These are phyloP conservation scores for Aspergillus sp. DNA, from an alignment of 2,329 filamentous ascomycete species.

Conservation along the genomic window DNA sequence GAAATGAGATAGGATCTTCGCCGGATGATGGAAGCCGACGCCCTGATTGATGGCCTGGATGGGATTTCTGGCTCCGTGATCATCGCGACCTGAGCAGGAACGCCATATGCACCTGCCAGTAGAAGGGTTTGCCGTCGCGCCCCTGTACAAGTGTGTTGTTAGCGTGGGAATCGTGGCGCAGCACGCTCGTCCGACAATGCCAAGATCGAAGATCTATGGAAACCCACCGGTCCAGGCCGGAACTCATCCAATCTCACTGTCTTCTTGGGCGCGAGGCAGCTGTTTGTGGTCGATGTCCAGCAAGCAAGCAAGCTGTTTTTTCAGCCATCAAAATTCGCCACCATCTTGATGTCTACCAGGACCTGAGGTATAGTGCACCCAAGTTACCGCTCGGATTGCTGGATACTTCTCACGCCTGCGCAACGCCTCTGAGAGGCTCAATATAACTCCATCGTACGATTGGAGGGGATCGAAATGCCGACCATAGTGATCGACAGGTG, in stretches of 20 bases:
- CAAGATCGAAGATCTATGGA: constrained; percentile 2
- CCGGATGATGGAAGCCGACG: background rate
- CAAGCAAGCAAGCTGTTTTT: too few relatives aligned
- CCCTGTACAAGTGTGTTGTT: background rate
- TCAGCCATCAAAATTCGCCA: too few relatives aligned
- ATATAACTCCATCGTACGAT: background rate
- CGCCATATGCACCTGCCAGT: background rate
- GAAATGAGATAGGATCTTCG: background rate
- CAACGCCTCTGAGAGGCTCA: too few relatives aligned
- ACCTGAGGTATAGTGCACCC: too few relatives aligned
- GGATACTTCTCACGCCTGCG: background rate
- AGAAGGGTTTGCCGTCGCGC: background rate
- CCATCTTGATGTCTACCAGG: too few relatives aligned
- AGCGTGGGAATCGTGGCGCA: constrained; percentile 7
- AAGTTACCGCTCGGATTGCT: background rate
- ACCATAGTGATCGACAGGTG: background rate
- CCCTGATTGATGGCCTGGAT: background rate
- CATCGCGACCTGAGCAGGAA: background rate
- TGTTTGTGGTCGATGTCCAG: too few relatives aligned
- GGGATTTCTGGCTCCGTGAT: background rate
- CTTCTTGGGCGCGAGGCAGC: background rate
- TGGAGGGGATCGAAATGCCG: background rate
- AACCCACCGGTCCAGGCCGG: background rate
- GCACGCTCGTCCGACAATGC: constrained; percentile 8
- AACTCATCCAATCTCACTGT: background rate